phyloP scores from a whole-genome alignment of 2,329 filamentous ascomycete genomes.

The Colletotrichum graminicola region DNA sequence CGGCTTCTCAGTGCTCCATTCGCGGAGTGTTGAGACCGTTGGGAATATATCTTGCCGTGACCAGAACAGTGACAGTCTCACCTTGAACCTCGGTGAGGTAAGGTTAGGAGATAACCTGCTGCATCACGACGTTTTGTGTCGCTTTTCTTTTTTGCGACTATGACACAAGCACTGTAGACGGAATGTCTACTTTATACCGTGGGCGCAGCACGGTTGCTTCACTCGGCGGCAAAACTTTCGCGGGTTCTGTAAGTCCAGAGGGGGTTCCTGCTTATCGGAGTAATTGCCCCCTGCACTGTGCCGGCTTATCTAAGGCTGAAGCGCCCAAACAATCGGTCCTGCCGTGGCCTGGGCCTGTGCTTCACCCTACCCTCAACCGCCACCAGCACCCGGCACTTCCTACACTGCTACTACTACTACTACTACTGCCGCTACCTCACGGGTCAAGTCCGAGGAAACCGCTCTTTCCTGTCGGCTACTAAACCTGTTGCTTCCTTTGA shows the following conservation, averaged over 20 bases:
- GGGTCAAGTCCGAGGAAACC: conserved; percentile 2
- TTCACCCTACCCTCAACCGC: conserved; percentile 24
- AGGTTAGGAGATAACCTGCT: not conserved
- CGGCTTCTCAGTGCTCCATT: not conserved
- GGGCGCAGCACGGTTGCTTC: conserved; percentile 16
- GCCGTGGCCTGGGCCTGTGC: conserved; percentile 2
- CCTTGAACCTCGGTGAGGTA: not conserved
- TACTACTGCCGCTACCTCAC: not conserved
- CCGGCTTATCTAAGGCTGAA: conserved; percentile 38
- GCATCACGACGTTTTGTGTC: not conserved
- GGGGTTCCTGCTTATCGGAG: conserved; percentile 38
- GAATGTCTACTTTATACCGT: not conserved
- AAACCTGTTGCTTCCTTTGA: not conserved
- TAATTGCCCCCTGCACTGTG: conserved; percentile 33
- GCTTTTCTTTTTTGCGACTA: not conserved
- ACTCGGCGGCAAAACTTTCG: conserved; percentile 8
- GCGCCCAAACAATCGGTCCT: conserved; percentile 10
- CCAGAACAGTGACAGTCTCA: not conserved
- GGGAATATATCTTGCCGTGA: not conserved
- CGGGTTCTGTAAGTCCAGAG: conserved; percentile 15
- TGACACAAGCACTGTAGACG: conserved; percentile 34
- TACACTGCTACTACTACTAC: not conserved
- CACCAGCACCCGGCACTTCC: conserved; percentile 16
- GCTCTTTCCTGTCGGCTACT: not conserved
- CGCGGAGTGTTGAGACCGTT: not conserved